Conservation (phyloP, 2,329 filamentous ascomycete genomes). For the Microthyrium microscopicum region DNA sequence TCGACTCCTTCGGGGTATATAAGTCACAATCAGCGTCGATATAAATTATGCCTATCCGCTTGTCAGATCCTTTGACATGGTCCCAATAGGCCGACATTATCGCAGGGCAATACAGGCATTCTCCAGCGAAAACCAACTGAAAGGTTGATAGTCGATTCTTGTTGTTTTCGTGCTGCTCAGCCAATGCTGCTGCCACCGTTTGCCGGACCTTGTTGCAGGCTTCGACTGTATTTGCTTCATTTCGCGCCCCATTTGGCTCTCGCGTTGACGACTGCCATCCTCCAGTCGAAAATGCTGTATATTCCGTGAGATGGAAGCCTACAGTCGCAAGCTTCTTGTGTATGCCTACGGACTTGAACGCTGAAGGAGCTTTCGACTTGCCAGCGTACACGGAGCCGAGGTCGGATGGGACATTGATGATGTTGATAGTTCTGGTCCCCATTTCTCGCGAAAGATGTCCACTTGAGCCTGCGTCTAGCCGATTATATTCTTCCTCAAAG, state of each 20-base stretch:
- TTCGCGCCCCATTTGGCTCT: conserved; percentile 10
- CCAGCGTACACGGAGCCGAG: no score
- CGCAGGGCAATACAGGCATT: conserved; percentile 12
- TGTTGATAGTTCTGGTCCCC: no score
- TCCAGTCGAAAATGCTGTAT: neutral
- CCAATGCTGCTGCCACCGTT: neutral
- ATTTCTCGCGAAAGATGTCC: no score
- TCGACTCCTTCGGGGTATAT: conserved; percentile 9
- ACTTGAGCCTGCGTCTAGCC: no score
- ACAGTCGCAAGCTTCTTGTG: no score
- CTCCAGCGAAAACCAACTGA: conserved; percentile 11
- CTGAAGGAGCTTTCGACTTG: no score
- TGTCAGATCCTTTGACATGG: conserved; percentile 6
- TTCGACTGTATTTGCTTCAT: conserved; percentile 9
- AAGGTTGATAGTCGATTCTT: conserved; percentile 6
- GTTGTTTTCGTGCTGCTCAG: neutral
- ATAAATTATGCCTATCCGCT: conserved; percentile 10
- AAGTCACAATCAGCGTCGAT: conserved; percentile 13
- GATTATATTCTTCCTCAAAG: no score
- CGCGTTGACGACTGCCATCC: conserved; percentile 8
- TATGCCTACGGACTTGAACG: no score
- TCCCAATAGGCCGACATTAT: conserved; percentile 9
- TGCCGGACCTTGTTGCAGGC: conserved; percentile 8
- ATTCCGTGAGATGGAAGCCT: neutral
- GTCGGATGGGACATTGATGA: no score